Evolutionary conservation across 2,329 filamentous ascomycete genomes (phyloP).

Genomic region (Ophiostoma himal-ulmi): DNA sequence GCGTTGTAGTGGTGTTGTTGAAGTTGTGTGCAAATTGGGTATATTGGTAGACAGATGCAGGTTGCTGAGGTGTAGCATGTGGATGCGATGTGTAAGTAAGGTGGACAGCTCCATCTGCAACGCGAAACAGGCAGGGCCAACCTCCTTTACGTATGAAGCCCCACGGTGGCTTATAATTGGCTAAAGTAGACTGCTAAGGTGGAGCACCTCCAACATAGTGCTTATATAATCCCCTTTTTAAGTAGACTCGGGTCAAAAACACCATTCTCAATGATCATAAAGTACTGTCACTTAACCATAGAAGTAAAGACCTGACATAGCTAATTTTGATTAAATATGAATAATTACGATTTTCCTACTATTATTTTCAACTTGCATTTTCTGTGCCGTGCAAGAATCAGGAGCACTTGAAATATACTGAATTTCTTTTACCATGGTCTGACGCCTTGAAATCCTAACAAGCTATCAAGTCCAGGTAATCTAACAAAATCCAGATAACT

Average conservation of each 20-base stretch:
- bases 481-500: not conserved
- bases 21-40: not conserved
- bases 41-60: not conserved
- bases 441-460: no score
- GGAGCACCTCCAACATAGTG: not conserved
- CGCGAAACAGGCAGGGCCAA: slow-evolving; percentile 7
- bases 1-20: not conserved
- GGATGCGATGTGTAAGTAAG: not conserved
- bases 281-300: no score
- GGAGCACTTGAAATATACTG: no score
- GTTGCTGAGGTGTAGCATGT: not conserved
- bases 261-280: no score
- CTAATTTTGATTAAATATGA: no score
- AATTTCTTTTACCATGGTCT: no score
- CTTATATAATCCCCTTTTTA: not conserved
- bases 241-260: not conserved
- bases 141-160: slow-evolving; percentile 2
- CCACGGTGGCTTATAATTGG: not conserved
- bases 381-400: no score
- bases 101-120: slow-evolving; percentile 8
- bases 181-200: not conserved
- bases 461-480: no score
- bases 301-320: no score
- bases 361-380: no score
- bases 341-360: no score